Conservation (phyloP, 495 filamentous ascomycete genomes). For the Penicillium longicatenatum region DNA sequence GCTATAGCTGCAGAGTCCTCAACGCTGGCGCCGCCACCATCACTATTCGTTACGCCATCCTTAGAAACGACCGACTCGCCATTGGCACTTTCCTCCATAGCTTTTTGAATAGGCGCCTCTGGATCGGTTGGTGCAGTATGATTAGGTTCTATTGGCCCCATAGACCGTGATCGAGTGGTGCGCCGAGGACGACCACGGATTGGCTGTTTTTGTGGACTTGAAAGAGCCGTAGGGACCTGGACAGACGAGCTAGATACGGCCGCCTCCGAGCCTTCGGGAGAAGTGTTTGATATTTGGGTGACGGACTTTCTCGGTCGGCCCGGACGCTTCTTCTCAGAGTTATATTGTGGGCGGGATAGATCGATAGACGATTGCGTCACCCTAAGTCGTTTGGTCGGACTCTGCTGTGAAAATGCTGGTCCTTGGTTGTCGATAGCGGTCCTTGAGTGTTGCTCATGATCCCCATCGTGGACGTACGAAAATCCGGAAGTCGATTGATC, state of each 20-base stretch:
- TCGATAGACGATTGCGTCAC: constrained; percentile 20
- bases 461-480: neutral
- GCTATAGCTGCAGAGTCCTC: neutral
- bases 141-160: neutral
- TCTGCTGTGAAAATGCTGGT: constrained; percentile 9
- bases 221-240: constrained; percentile 2
- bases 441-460: neutral
- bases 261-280: constrained; percentile 2
- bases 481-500: neutral
- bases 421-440: constrained; percentile 6
- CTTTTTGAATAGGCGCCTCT: neutral
- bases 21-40: neutral
- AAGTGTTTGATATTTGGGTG: constrained; percentile 20
- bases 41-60: neutral
- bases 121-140: neutral
- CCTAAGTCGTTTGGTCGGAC: constrained; percentile 37
- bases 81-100: neutral
- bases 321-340: constrained; percentile 19
- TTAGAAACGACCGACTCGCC: neutral
- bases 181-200: constrained; percentile 18
- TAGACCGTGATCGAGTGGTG: constrained; percentile 18
- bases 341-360: neutral
- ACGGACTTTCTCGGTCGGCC: constrained; percentile 40
- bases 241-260: constrained; percentile 2
- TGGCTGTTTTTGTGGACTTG: neutral